Percentiles rank a stretch among this genome's conserved stretches.
Evolutionary conservation across 805 yeast species (phyloP).

Genomic region (Schizosaccharomyces lindneri): DNA sequence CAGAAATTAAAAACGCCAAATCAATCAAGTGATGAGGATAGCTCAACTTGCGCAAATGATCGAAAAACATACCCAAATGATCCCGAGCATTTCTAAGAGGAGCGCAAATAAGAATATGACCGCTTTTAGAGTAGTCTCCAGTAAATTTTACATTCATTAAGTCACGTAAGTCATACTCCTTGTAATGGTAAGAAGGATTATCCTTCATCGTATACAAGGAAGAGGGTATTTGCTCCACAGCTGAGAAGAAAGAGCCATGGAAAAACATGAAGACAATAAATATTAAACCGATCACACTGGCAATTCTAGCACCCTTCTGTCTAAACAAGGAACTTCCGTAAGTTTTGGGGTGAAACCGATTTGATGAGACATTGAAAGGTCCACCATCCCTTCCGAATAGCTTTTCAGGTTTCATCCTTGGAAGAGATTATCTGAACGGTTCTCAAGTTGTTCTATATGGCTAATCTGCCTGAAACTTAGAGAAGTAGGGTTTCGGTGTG

Average conservation of each 20-base stretch:
- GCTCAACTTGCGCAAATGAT: slow-evolving; percentile 52
- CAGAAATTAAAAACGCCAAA: slow-evolving; percentile 57
- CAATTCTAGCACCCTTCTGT: background rate
- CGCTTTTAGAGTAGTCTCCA: slow-evolving; percentile 18
- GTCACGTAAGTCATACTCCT: slow-evolving; percentile 54
- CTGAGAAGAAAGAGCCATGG: background rate
- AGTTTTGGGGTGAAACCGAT: background rate
- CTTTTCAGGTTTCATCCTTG: background rate
- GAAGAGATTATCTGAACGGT: background rate
- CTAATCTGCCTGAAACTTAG: background rate
- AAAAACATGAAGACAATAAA: background rate
- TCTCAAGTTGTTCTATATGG: background rate
- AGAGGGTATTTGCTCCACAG: background rate
- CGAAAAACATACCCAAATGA: slow-evolving; percentile 72
- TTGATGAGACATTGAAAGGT: background rate
- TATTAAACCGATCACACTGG: background rate
- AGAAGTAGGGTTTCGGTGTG: background rate
- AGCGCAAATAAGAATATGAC: slow-evolving; percentile 53
- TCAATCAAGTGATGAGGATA: slow-evolving; percentile 47
- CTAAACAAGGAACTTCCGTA: background rate
- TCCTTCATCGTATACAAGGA: background rate
- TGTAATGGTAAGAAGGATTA: slow-evolving; percentile 18
- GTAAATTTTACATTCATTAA: slow-evolving; percentile 52
- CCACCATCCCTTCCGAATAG: background rate
- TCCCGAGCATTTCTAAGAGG: slow-evolving; percentile 82